Base-by-base conservation (phyloP, 2,329 filamentous ascomycete genomes). In the Paraphaeosphaeria sporulosa region DNA sequence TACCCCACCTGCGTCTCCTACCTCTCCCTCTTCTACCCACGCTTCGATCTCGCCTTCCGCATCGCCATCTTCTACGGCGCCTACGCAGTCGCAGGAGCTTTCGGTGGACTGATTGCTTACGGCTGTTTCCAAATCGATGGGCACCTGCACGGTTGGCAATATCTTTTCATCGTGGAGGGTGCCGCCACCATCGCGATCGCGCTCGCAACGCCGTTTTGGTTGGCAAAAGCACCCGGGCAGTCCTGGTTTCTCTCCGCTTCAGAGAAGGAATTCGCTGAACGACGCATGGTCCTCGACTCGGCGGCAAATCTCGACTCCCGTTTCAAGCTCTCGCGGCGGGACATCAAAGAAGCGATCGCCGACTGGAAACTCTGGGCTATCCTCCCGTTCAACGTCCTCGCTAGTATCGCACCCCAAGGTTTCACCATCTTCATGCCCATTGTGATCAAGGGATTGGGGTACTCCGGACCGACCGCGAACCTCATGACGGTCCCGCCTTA, bases 1-100 rank as follows among this genome's bases (percentile, higher is more conserved):
- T 86, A 85, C 59, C 81, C 84, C 7, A 80, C 83, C 0, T 80
- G 82, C 19, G 82, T 86, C 3, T 85, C 84, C 65, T 87, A 84
- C 63, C 70, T 84, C 3, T 81, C 85, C 0, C 77, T 82, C 0
- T 86, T 87, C 53, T 83, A 84, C 58, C 70, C 72, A 19, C 66
- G 70, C 7, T 70, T 73, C 25, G 78, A 81, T 50, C 77, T 82
- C 64, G 80, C 74, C 1, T 78, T 81, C n/a, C 76, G 80, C 17
- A 75, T 79, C 13, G 80, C 78, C 0, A 76, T 81, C 19, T 81
- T 82, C 65, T 81, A 82, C 49, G 79, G 76, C 0, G 78, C 75
- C 49, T 77, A 80, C 13, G 75, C 80, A 4, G 68, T 82, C 2
- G 80, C 76, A 1, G 79, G 77, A 0, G 74, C 77, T 0, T 79